These are phyloP conservation scores for Actinomortierella wolfii DNA, from an alignment of 371 early-diverging fungal genomes.

Conservation along the genomic window DNA sequence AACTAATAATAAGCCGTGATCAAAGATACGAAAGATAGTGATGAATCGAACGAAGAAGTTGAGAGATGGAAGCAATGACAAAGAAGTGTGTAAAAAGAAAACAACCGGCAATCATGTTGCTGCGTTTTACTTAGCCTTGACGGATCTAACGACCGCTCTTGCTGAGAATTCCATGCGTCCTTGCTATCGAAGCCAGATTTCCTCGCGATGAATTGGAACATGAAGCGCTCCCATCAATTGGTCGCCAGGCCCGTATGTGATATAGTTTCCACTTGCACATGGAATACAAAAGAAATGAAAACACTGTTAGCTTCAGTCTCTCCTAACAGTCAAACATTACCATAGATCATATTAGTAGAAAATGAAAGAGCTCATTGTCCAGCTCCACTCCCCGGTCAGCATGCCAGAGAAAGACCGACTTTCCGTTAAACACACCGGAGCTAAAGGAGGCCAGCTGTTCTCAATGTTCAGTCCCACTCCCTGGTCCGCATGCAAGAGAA, in stretches of 20 bases:
- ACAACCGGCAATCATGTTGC: no score
- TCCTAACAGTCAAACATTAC: neutral
- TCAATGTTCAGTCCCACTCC: no score
- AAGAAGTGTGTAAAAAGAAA: no score
- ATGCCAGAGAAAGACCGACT: slow-evolving; percentile 15
- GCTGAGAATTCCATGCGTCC: slow-evolving; percentile 5
- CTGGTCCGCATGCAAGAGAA: slow-evolving; percentile 4
- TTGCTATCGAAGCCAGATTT: slow-evolving; percentile 11
- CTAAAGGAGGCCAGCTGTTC: slow-evolving; percentile 17
- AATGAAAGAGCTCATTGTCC: slow-evolving; percentile 4
- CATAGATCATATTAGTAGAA: no score
- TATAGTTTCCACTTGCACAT: no score
- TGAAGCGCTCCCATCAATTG: slow-evolving; percentile 3
- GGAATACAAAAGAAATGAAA: slow-evolving; percentile 1
- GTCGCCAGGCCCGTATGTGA: slow-evolving; percentile 3
- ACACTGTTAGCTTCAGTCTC: neutral
- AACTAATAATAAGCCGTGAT: no score
- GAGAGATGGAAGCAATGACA: no score
- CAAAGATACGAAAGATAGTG: no score
- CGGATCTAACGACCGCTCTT: neutral
- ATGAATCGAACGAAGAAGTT: no score
- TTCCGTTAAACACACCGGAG: slow-evolving; percentile 19
- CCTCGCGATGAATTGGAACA: slow-evolving; percentile 11
- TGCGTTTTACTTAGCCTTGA: slow-evolving; percentile 8
- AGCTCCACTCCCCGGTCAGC: slow-evolving; percentile 18